These are phyloP conservation scores for Venturia nashicola DNA, from an alignment of 2,329 filamentous ascomycete genomes.

Conservation along the genomic window DNA sequence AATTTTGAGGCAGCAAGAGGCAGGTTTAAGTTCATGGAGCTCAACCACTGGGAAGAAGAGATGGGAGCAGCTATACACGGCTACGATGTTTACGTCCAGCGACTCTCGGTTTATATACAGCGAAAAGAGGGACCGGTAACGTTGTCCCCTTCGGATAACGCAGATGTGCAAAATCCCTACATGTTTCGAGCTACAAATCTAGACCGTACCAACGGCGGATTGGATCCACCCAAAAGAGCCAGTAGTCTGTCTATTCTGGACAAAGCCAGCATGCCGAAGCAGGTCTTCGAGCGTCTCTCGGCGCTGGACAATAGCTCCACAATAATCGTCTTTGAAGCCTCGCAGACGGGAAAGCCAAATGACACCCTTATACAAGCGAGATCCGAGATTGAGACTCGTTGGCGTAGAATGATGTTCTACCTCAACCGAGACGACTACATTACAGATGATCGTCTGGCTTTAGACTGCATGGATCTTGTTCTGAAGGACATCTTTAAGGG, in stretches of 20 bases:
- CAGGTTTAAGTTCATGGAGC: constrained; percentile 34
- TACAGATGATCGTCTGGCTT: constrained; percentile 30
- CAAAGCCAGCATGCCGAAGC: constrained; percentile 15
- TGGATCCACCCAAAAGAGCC: not conserved
- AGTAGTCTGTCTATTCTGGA: not conserved
- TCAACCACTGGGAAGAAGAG: constrained; percentile 35
- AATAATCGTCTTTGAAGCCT: constrained; percentile 42
- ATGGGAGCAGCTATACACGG: constrained; percentile 28
- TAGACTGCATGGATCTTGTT: constrained; percentile 39
- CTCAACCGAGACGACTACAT: constrained; percentile 31
- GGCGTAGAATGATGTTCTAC: constrained; percentile 40
- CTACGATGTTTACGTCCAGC: constrained; percentile 38
- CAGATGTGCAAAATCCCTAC: constrained; percentile 35
- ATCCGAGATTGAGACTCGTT: constrained; percentile 38
- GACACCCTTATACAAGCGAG: constrained; percentile 39
- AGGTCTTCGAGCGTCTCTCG: not conserved
- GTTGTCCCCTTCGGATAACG: constrained; percentile 16
- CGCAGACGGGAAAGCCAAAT: constrained; percentile 32
- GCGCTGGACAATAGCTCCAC: constrained; percentile 38
- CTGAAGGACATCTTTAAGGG: constrained; percentile 38
- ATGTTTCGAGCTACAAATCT: constrained; percentile 11
- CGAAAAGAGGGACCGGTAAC: constrained; percentile 18
- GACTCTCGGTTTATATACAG: constrained; percentile 39
- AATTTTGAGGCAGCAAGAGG: constrained; percentile 8
- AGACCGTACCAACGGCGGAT: not conserved